Evolutionary conservation across 2,329 filamentous ascomycete species (phyloP), one percentile per base, ranked within the genome.

Genomic region (Cercospora beticola): DNA sequence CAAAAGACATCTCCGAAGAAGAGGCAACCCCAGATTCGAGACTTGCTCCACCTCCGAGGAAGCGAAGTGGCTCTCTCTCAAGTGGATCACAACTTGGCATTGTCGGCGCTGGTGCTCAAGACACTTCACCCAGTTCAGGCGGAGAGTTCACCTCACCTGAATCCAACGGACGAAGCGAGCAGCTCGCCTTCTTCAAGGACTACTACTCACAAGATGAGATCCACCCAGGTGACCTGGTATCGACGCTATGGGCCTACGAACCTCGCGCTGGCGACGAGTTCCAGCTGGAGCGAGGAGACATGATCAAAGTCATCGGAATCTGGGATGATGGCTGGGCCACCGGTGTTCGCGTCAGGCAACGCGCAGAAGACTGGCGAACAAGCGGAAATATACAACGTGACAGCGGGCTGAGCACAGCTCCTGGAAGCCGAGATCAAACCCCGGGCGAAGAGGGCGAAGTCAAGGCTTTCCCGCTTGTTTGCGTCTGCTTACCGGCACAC

Each of bases 311-410:
- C 14, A 91, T 98, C 33, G 95, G 95, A 70, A 99, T 99, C 73
- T 99, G 95, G 95, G 95, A 99, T 76, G 95, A 99, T 79, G 95
- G 95, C 58, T 99, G 95, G 95, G 95, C 95, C 10, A 99, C 95
- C 1, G 95, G 95, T 75, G 87, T 97, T 65, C 86, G 96, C 77
- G 83, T 97, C 66, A 86, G 90, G 64, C 92, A 97, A 75, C 87
- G 88, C 65, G 93, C 93, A 2, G 94, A 98, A 70, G 92, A 97
- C 72, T 97, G 93, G 89, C 92, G 97, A 74, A 86, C 87, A 54
- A 74, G 76, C 5, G 72, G 71, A 30, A 89, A 92, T 76, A 83
- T 89, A 36, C 93, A 97, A 77, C 88, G 95, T 70, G 95, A 99
- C 81, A 98, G 94, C 76, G 95, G 95, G 67, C 92, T 98, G 54